Base-by-base conservation (phyloP, 768 basidiomycete species). In the Trametes villosa region DNA sequence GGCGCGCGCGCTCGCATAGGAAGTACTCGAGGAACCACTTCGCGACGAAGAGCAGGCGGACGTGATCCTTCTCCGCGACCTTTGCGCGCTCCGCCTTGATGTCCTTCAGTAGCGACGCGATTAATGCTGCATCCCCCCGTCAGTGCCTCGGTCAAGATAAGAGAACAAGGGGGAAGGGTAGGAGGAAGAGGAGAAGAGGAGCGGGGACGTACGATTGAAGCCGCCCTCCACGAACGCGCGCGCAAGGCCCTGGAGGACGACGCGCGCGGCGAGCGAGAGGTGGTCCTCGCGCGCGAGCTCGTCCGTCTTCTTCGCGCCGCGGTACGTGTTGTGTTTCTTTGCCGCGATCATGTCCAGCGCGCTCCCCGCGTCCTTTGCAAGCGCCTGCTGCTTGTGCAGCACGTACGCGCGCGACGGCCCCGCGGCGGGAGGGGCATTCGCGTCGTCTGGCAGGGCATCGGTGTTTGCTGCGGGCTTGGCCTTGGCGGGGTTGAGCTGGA, bases 1-100 rank as follows among this genome's bases (percentile, higher is more conserved):
- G 74, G 34, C 74, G 74, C 26, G 74, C 66, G 29, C 81, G 76
- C 11, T 78, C 67, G 48, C 75, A 70, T 12, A 96, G 81, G 75
- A 98, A 96, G 78, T 92, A 96, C 62, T 95, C 89, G 36, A 97
- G 83, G 69, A 96, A 89, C 90, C 96, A 98, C 59, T 92, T 90
- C 5, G 89, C 84, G 41, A 97, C 83, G 72, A 85, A 93, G 41
- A 98, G 81, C 26, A 97, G 79, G 8, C 97, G 88, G 56, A 96
- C 83, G 69, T 96, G 89, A 72, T 98, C 97, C 67, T 94, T 93
- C 70, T 97, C 94, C n/a, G 89, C 88, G 63, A 99, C 87, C 74
- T 96, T 95, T 54, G 89, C 82, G 45, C 95, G 83, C 75, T 98
- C 93, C 60, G 92, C 91, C 59, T 89, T 86, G 72, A 99, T 98